Evolutionary conservation across 1,139 yeast genomes (phyloP).

Genomic region (Pichia sp.): DNA sequence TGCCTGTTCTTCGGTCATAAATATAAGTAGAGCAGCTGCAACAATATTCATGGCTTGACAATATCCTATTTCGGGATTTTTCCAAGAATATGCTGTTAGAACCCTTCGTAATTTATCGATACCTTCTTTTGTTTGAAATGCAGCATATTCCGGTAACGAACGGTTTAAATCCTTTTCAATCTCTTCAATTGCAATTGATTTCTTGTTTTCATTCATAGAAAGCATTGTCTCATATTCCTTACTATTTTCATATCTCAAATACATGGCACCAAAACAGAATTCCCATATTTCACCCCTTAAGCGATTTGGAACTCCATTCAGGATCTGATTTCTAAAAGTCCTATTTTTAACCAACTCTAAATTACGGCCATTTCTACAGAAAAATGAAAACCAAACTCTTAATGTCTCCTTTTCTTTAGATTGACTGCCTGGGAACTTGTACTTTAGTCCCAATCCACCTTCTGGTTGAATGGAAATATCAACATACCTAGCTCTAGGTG

Average conservation of each 20-base stretch:
- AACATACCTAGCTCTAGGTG: conserved; percentile 24
- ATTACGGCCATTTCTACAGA: conserved; percentile 77
- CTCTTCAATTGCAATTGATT: conserved; percentile 85
- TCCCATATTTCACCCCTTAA: conserved; percentile 97
- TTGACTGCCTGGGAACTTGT: conserved; percentile 87
- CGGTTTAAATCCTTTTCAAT: conserved; percentile 93
- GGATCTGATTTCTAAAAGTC: conserved; percentile 71
- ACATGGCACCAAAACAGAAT: conserved; percentile 79
- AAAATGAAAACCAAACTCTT: conserved; percentile 80
- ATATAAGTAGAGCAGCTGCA: conserved; percentile 85
- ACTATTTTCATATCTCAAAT: conserved; percentile 54
- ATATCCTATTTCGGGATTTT: conserved; percentile 93
- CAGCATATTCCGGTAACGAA: conserved; percentile 92
- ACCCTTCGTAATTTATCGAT: conserved; percentile 79
- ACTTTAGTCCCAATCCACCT: conserved; percentile 79
- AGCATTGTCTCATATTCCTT: conserved; percentile 53
- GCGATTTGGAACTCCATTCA: conserved; percentile 78
- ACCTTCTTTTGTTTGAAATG: conserved; percentile 83
- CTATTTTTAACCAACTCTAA: conserved; percentile 67
- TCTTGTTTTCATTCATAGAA: conserved; percentile 50
- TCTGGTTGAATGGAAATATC: conserved; percentile 44
- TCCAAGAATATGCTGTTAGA: conserved; percentile 92
- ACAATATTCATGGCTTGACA: conserved; percentile 99
- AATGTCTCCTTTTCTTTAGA: conserved; percentile 30
- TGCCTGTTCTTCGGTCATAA: conserved; percentile 96